Conservation (phyloP, 2,329 filamentous ascomycete species). For the Fusarium anguioides region DNA sequence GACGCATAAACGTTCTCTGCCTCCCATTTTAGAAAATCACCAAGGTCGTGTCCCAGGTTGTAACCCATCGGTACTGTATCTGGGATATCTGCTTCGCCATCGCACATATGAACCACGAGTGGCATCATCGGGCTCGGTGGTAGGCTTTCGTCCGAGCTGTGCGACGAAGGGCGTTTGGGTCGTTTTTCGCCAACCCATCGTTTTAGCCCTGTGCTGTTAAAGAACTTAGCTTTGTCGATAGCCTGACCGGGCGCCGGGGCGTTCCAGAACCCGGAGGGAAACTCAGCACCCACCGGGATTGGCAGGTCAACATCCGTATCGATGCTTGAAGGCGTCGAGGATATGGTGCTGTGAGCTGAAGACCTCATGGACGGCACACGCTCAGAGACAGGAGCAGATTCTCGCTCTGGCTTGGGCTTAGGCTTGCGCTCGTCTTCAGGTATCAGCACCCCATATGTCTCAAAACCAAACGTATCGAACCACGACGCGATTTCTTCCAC, state of each 20-base stretch:
- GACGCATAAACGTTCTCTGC: slow-evolving; percentile 59
- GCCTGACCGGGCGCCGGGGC: slow-evolving; percentile 34
- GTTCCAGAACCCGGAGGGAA: slow-evolving; percentile 51
- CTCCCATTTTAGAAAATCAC: slow-evolving; percentile 69
- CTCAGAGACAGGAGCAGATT: not conserved
- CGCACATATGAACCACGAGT: slow-evolving; percentile 55
- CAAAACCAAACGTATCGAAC: slow-evolving; percentile 64
- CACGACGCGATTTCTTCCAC: slow-evolving; percentile 60
- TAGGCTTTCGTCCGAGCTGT: slow-evolving; percentile 52
- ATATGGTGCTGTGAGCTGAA: slow-evolving; percentile 41
- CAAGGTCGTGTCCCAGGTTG: slow-evolving; percentile 68
- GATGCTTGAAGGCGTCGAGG: slow-evolving; percentile 46
- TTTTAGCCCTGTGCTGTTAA: slow-evolving; percentile 46
- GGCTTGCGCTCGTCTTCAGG: slow-evolving; percentile 26
- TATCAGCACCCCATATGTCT: slow-evolving; percentile 55
- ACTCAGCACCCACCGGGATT: slow-evolving; percentile 52
- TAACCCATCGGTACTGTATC: slow-evolving; percentile 66
- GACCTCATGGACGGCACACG: slow-evolving; percentile 31
- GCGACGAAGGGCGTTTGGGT: slow-evolving; percentile 47
- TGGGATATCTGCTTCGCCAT: slow-evolving; percentile 47
- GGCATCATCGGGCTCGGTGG: slow-evolving; percentile 64
- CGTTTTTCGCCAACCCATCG: slow-evolving; percentile 53
- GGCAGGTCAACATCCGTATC: slow-evolving; percentile 52
- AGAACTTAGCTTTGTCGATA: slow-evolving; percentile 50
- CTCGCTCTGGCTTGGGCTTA: not conserved